A percentile compares a stretch with the other conserved stretches of the same genome.
These are phyloP conservation scores for Glycine soja DNA, from an alignment of 306 rosid genomes.

Conservation along the genomic window DNA sequence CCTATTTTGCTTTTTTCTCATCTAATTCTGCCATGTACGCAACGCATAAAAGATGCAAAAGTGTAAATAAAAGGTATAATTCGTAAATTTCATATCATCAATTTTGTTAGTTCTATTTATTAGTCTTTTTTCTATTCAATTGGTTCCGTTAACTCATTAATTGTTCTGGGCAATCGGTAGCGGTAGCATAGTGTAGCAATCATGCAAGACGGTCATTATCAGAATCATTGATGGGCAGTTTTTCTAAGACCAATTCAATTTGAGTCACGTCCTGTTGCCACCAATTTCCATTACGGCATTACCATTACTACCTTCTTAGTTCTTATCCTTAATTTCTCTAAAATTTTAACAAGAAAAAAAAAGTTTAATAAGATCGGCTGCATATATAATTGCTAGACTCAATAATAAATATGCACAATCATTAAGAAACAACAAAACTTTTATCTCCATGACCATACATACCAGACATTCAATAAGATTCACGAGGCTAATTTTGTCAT, in stretches of 20 bases:
- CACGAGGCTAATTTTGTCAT: too few relatives aligned
- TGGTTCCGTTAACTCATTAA: not conserved
- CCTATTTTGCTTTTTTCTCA: too few relatives aligned
- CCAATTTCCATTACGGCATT: not conserved
- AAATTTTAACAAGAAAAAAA: too few relatives aligned
- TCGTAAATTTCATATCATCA: too few relatives aligned
- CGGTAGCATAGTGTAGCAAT: conserved; percentile 23
- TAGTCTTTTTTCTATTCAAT: too few relatives aligned
- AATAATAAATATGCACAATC: not conserved
- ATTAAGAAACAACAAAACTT: not conserved
- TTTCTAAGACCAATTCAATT: not conserved
- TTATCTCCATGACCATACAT: not conserved
- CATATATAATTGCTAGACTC: not conserved
- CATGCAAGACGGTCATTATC: conserved; percentile 1
- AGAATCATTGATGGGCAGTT: not conserved
- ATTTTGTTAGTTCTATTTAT: too few relatives aligned
- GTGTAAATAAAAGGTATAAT: too few relatives aligned
- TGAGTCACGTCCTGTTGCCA: conserved; percentile 1
- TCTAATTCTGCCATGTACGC: too few relatives aligned
- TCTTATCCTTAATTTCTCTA: conserved; percentile 1
- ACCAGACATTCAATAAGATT: not conserved
- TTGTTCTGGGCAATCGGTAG: not conserved
- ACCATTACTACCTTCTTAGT: not conserved
- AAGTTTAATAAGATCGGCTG: not conserved
- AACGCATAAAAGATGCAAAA: too few relatives aligned